Conservation (phyloP, 2,329 filamentous ascomycete species). For the Talaromyces sp. region DNA sequence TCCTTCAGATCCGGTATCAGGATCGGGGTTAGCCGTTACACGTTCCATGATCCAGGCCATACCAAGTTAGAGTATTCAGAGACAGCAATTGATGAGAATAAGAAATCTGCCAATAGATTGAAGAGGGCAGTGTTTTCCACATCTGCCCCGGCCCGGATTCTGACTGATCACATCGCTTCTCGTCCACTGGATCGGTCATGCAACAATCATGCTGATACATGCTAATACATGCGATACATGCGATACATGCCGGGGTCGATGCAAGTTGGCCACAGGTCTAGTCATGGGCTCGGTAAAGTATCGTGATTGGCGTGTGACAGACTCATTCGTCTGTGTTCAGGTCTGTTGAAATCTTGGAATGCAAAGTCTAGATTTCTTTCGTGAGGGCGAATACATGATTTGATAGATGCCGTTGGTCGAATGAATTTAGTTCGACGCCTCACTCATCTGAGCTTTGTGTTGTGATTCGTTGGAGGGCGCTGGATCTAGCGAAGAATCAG, state of each 20-base stretch:
- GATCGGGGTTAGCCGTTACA: too few relatives aligned
- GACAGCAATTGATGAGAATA: background rate
- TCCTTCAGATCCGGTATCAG: background rate
- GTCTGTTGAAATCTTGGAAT: background rate
- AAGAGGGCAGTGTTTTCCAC: background rate
- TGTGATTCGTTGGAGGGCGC: background rate
- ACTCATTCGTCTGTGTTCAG: background rate
- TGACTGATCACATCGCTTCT: background rate
- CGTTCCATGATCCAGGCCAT: too few relatives aligned
- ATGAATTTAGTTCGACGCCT: background rate
- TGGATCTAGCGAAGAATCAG: background rate
- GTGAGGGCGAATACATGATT: background rate
- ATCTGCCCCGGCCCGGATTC: background rate
- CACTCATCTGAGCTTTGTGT: background rate
- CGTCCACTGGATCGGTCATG: background rate
- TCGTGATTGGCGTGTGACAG: background rate
- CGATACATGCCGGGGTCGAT: background rate
- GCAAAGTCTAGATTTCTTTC: background rate
- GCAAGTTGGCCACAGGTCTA: background rate
- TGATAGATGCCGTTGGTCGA: background rate
- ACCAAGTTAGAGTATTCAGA: too few relatives aligned
- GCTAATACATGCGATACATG: too few relatives aligned
- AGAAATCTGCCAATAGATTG: background rate
- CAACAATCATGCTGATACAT: background rate
- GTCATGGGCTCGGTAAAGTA: background rate